Evolutionary conservation across 306 rosid species (phyloP).

Genomic region (Quercus glauca): DNA sequence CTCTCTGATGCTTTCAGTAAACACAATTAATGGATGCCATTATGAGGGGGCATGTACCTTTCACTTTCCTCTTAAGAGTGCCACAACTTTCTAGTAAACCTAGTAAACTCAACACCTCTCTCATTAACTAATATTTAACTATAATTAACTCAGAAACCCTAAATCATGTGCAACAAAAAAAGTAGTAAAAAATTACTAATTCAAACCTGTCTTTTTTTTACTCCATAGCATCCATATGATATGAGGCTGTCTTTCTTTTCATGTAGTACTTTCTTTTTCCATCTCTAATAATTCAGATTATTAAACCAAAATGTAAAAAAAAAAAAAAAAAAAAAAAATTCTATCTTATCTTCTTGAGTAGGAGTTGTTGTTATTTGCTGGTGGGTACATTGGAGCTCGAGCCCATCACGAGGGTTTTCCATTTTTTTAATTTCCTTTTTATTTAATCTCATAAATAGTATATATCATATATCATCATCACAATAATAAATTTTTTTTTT

Average conservation of each 20-base stretch:
- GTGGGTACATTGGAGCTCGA: slow-evolving; percentile 41
- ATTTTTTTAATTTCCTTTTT: not conserved
- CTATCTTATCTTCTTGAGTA: slow-evolving; percentile 42
- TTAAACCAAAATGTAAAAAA: not conserved
- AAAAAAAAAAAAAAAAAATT: not conserved
- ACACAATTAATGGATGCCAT: not conserved
- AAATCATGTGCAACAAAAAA: not conserved
- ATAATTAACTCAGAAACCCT: not conserved
- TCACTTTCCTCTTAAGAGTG: not conserved
- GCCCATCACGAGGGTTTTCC: slow-evolving; percentile 46
- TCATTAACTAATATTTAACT: not conserved
- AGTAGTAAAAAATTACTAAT: not conserved
- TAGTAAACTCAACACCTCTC: not conserved
- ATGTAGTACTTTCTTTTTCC: no score
- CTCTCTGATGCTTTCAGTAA: no score
- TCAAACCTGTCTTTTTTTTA: not conserved
- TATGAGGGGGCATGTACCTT: not conserved
- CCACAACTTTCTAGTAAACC: not conserved
- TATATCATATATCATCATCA: not conserved
- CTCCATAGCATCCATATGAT: not conserved
- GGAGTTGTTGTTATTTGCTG: slow-evolving; percentile 9
- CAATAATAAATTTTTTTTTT: not conserved
- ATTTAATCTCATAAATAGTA: not conserved
- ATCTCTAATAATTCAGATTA: no score
- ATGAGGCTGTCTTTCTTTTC: not conserved